A percentile compares a stretch with the other conserved stretches of the same genome.
Evolutionary conservation across 441 rosid species (phyloP).

Genomic region (Euphorbia celastroides): DNA sequence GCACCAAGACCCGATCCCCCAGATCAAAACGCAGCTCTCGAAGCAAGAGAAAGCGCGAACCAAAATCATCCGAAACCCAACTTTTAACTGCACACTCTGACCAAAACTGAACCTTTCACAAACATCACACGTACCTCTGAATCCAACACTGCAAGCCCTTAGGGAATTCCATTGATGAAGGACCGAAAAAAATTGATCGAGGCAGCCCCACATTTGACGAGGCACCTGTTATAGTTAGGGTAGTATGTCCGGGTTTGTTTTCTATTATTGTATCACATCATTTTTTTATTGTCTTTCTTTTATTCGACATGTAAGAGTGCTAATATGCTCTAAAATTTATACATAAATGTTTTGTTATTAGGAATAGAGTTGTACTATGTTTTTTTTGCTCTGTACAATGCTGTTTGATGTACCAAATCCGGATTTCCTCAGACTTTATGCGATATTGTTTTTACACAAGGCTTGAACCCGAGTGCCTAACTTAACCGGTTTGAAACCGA

Average conservation of each 20-base stretch:
- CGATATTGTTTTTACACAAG: no score
- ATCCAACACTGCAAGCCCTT: constrained; percentile 19
- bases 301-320: no score
- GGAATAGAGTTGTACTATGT: no score
- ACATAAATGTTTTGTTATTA: no score
- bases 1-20: constrained; percentile 42
- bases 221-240: constrained; percentile 20
- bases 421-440: no score
- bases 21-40: constrained; percentile 54
- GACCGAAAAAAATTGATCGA: constrained; percentile 2
- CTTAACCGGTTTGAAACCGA: no score
- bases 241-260: constrained; percentile 19
- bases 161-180: constrained; percentile 15
- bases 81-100: constrained; percentile 41
- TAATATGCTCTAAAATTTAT: no score
- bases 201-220: constrained; percentile 19
- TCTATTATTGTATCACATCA: constrained; percentile 13
- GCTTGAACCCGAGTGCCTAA: no score
- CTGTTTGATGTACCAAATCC: no score
- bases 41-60: constrained; percentile 72
- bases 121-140: constrained; percentile 15
- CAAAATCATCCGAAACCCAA: constrained; percentile 40
- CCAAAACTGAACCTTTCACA: constrained; percentile 28
- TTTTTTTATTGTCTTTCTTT: no score
- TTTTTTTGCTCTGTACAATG: no score